Conservation (phyloP, 1,284 basidiomycete genomes). For the Puccinia coronata region DNA sequence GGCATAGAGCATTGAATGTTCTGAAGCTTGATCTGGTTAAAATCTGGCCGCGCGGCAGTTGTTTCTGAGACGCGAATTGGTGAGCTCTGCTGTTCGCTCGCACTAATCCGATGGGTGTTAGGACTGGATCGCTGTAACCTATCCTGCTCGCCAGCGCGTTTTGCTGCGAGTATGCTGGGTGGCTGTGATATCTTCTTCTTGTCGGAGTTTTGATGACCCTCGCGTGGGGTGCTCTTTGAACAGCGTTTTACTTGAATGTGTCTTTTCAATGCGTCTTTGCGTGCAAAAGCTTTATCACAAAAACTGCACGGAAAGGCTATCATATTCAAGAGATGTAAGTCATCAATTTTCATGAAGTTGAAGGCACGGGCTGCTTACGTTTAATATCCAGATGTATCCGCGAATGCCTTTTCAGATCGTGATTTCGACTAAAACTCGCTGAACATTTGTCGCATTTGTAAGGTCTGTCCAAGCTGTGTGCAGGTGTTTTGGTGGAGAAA, state of each 20-base stretch:
- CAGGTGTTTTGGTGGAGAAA: background rate
- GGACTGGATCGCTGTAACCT: background rate
- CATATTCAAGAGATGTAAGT: background rate
- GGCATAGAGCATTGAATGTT: slow-evolving; percentile 11
- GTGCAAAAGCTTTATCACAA: slow-evolving; percentile 34
- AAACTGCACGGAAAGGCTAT: slow-evolving; percentile 27
- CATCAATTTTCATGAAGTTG: background rate
- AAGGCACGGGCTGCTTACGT: slow-evolving; percentile 42
- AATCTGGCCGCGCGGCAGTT: background rate
- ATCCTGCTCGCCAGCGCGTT: background rate
- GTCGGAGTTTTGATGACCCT: background rate
- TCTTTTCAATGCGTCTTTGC: slow-evolving; percentile 38
- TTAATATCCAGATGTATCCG: slow-evolving; percentile 57
- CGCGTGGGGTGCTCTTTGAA: background rate
- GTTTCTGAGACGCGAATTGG: background rate
- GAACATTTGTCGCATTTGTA: slow-evolving; percentile 56
- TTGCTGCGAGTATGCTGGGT: background rate
- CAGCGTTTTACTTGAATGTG: slow-evolving; percentile 23
- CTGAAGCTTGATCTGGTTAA: slow-evolving; percentile 9
- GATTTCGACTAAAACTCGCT: slow-evolving; percentile 56
- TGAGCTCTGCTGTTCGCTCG: background rate
- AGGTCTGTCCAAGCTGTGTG: slow-evolving; percentile 11
- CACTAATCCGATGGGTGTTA: background rate
- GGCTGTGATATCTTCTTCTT: background rate
- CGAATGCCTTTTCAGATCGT: slow-evolving; percentile 56